A percentile compares a stretch with the other conserved stretches of the same genome.
Conservation (phyloP, 2,329 filamentous ascomycete genomes). For the Didymella keratinophila region DNA sequence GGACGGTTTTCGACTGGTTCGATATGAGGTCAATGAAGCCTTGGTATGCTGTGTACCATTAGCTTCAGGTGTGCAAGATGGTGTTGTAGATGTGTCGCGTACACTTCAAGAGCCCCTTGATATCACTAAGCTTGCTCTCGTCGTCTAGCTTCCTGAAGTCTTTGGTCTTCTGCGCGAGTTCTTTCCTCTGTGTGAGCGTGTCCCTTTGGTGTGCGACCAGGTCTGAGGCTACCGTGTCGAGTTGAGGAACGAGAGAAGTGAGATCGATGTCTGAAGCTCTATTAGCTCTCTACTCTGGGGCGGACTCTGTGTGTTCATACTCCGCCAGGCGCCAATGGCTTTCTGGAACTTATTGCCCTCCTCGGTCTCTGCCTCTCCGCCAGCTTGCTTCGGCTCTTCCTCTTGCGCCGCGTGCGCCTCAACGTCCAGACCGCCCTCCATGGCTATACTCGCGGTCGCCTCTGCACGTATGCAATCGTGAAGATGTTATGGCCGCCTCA, state of each 20-base stretch:
- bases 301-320: constrained; percentile 60
- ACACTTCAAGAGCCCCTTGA: constrained; percentile 91
- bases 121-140: constrained; percentile 81
- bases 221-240: constrained; percentile 94
- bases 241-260: constrained; percentile 78
- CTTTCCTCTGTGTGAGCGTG: constrained; percentile 94
- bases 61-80: constrained; percentile 21
- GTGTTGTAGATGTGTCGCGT: constrained; percentile 16
- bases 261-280: constrained; percentile 78
- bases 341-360: constrained; percentile 91
- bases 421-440: constrained; percentile 48
- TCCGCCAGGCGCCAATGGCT: constrained; percentile 95
- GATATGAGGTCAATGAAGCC: constrained; percentile 96
- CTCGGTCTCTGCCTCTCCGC: constrained; percentile 44
- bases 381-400: constrained; percentile 19
- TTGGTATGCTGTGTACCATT: constrained; percentile 77
- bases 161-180: constrained; percentile 98
- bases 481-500: not conserved
- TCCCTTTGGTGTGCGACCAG: constrained; percentile 93
- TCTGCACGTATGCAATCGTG: not conserved
- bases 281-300: constrained; percentile 24
- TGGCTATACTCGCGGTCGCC: constrained; percentile 22
- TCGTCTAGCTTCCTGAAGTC: constrained; percentile 96
- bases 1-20: constrained; percentile 93
- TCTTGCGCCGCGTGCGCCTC: constrained; percentile 36